Evolutionary conservation across 257 asterid genomes (phyloP).

Genomic region (Petrea volubilis): DNA sequence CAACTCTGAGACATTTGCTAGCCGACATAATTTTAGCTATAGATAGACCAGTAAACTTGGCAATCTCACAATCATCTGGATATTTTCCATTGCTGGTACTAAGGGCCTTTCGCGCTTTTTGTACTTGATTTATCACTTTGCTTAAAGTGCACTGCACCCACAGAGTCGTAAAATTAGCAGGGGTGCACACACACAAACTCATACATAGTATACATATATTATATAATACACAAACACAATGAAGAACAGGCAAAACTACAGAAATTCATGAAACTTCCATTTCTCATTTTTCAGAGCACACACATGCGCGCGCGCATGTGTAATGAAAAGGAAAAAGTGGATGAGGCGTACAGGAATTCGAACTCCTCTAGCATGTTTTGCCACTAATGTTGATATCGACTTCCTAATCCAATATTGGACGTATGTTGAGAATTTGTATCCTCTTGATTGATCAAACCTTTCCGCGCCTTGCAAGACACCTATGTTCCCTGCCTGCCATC

Average conservation of each 20-base stretch:
- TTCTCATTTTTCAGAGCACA: neutral
- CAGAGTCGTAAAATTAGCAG: constrained; percentile 8
- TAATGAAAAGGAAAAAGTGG: neutral
- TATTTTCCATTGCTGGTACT: constrained; percentile 55
- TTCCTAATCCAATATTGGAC: constrained; percentile 89
- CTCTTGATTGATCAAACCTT: constrained; percentile 75
- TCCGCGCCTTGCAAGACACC: constrained; percentile 90
- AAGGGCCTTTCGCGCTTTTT: constrained; percentile 69
- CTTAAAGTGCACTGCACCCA: constrained; percentile 57
- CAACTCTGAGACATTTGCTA: constrained; percentile 71
- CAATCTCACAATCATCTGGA: constrained; percentile 64
- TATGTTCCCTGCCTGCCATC: constrained; percentile 68
- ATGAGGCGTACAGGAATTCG: constrained; percentile 71
- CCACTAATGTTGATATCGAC: constrained; percentile 61
- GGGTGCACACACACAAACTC: no score
- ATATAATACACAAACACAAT: no score
- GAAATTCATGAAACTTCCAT: neutral
- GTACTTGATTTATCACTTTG: constrained; percentile 67
- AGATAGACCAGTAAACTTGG: constrained; percentile 72
- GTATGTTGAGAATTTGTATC: constrained; percentile 86
- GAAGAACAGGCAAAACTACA: no score
- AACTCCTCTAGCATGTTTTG: constrained; percentile 72
- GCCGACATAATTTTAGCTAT: constrained; percentile 59
- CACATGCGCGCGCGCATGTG: no score
- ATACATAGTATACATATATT: no score